Evolutionary conservation across 2,329 filamentous ascomycete genomes (phyloP).

Genomic region (Trichoderma sp.): DNA sequence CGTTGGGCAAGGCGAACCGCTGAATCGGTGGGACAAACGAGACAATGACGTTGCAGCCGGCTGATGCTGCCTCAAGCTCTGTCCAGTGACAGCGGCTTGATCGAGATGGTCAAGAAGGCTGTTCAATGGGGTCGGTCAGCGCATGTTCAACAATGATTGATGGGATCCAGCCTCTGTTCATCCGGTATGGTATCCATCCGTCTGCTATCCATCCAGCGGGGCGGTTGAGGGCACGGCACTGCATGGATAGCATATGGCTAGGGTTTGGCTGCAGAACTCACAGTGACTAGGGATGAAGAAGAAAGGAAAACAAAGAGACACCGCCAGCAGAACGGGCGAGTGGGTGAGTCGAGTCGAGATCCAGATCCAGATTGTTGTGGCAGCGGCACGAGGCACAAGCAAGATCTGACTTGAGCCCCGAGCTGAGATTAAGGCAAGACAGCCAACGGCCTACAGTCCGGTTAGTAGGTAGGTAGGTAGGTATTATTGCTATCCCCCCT

Average conservation of each 20-base stretch:
- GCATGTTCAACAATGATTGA: not conserved
- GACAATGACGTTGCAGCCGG: conserved; percentile 22
- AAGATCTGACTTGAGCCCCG: conserved; percentile 2
- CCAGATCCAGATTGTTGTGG: not conserved
- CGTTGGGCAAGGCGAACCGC: conserved; percentile 22
- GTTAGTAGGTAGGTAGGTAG: too few relatives aligned
- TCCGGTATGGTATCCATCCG: too few relatives aligned
- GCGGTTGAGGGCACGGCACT: not conserved
- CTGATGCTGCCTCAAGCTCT: conserved; percentile 21
- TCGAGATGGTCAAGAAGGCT: conserved; percentile 25
- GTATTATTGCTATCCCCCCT: too few relatives aligned
- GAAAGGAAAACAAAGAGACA: not conserved
- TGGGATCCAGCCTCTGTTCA: too few relatives aligned
- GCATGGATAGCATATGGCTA: not conserved
- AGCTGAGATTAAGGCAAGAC: not conserved
- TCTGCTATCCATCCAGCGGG: conserved; percentile 15
- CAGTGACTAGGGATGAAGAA: conserved; percentile 20
- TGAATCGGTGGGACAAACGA: conserved; percentile 15
- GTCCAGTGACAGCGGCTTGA: conserved; percentile 19
- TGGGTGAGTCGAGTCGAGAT: not conserved
- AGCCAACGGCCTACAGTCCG: too few relatives aligned
- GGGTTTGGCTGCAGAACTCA: conserved; percentile 15
- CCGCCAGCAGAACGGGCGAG: conserved; percentile 11
- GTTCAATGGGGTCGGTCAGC: conserved; percentile 25
- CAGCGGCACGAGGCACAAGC: not conserved